Percentiles rank a stretch among this genome's conserved stretches.
phyloP scores from a whole-genome alignment of 1,139 yeast species.

The Debaryomycetaceae sp. region DNA sequence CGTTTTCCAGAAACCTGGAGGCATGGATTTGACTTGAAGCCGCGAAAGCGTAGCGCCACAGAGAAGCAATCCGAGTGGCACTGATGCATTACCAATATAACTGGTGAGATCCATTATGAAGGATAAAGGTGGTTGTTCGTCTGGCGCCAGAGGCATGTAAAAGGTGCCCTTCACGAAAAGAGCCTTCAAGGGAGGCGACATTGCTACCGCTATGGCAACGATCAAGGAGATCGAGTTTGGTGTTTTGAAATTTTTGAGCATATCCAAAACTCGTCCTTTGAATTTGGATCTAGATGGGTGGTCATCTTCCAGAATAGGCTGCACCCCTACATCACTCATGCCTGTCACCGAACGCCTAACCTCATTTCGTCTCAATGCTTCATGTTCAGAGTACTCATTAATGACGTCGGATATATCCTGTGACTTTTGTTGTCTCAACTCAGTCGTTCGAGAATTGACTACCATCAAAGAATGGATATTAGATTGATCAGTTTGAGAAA shows the following conservation, averaged over 20 bases:
- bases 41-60: constrained; percentile 87
- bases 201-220: constrained; percentile 59
- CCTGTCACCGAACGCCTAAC: constrained; percentile 3
- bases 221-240: constrained; percentile 71
- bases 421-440: constrained; percentile 41
- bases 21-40: constrained; percentile 54
- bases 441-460: constrained; percentile 24
- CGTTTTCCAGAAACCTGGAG: constrained; percentile 69
- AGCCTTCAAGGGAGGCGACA: constrained; percentile 86
- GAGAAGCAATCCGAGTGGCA: constrained; percentile 77
- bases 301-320: constrained; percentile 1
- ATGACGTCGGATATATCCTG: constrained; percentile 58
- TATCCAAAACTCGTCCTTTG: constrained; percentile 10
- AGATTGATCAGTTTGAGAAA: constrained; percentile 8
- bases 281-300: constrained; percentile 3
- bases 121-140: constrained; percentile 74
- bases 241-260: constrained; percentile 56
- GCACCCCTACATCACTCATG: constrained; percentile 9
- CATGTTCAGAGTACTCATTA: constrained; percentile 55
- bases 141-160: constrained; percentile 67
- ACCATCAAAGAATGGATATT: constrained; percentile 9
- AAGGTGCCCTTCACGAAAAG: constrained; percentile 51
- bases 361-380: constrained; percentile 23
- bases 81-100: constrained; percentile 84
- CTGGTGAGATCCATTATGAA: constrained; percentile 76